Base-by-base conservation (phyloP, 768 basidiomycete species). In the Coprinellus micaceus region DNA sequence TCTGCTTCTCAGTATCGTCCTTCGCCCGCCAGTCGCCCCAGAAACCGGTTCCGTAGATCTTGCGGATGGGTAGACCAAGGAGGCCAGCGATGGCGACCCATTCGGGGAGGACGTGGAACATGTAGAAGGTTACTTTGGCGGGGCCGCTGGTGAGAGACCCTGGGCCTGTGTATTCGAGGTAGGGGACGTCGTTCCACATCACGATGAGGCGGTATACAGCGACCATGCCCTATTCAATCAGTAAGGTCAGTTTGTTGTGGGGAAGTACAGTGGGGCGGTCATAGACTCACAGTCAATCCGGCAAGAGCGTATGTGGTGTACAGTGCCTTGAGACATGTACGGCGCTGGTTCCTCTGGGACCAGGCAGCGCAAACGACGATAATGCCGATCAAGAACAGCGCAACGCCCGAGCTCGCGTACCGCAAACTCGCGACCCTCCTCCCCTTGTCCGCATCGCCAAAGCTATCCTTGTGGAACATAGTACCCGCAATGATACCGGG, bases 91-190 rank as follows among this genome's bases (percentile, higher is more conserved):
- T 66, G 7, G 68, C 64, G 22, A 76, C 36, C 75, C 75, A 78
- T 57, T 79, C 78, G 2, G 77, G 77, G 3, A 78, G 60, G n/a
- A 73, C 66, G 52, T 79, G 77, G 54, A 77, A 72, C 12, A 78
- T 59, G 56, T 80, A 80, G 60, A 80, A 79, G 0, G 62, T 56
- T 1, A 69, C 69, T 62, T 79, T 79, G 22, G 68, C 72, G 13
- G 52, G 51, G 2, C 64, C 50, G 13, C 67, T 69, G 59, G 76
- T 74, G n/a, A 72, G 64, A 0, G 71, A 65, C 28, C 64, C 71
- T 15, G 71, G 68, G 1, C 55, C 68, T 15, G 28, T 62, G 0
- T 68, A 74, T 2, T 56, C 57, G n/a, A 77, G 61, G 2, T 75
- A 74, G 6, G 64, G 66, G 2, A 70, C 72, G 39, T 43, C 63